Evolutionary conservation across 495 filamentous ascomycete species (phyloP).

Genomic region (Bryoglossum gracile): DNA sequence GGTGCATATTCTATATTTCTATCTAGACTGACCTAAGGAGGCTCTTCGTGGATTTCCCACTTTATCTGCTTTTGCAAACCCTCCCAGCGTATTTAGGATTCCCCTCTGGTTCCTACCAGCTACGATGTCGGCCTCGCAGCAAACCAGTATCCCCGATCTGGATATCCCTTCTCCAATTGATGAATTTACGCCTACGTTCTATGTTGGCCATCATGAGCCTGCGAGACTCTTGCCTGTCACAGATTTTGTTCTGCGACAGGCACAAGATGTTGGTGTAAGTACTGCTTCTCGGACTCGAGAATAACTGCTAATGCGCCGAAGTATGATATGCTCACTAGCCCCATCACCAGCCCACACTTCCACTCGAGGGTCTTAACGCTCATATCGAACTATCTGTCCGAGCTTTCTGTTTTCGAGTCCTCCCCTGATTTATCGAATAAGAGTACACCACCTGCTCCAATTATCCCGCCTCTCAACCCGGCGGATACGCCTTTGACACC

Average conservation of each 20-base stretch:
- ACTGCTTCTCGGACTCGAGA: not conserved
- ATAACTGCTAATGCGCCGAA: slow-evolving; percentile 30
- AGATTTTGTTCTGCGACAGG: slow-evolving; percentile 54
- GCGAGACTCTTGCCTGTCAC: slow-evolving; percentile 54
- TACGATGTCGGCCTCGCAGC: slow-evolving; percentile 20
- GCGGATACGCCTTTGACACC: slow-evolving; percentile 70
- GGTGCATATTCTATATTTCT: too few species aligned
- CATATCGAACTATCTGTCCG: slow-evolving; percentile 49
- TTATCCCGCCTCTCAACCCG: slow-evolving; percentile 63
- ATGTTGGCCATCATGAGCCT: slow-evolving; percentile 78
- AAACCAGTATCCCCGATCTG: not conserved
- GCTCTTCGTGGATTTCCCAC: too few species aligned
- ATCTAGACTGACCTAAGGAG: too few species aligned
- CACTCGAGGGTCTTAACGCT: slow-evolving; percentile 64
- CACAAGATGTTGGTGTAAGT: slow-evolving; percentile 58
- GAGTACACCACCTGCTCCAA: slow-evolving; percentile 37
- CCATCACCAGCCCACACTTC: slow-evolving; percentile 80
- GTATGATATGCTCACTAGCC: slow-evolving; percentile 90
- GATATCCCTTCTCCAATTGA: slow-evolving; percentile 17
- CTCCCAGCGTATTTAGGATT: too few species aligned
- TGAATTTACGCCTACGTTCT: slow-evolving; percentile 50
- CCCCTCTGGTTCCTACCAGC: too few species aligned
- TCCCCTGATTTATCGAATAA: slow-evolving; percentile 25
- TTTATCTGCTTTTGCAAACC: too few species aligned
- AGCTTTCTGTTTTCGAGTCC: slow-evolving; percentile 21